phyloP scores from a whole-genome alignment of 768 basidiomycete species.

The Termitomyces bulborhizus region DNA sequence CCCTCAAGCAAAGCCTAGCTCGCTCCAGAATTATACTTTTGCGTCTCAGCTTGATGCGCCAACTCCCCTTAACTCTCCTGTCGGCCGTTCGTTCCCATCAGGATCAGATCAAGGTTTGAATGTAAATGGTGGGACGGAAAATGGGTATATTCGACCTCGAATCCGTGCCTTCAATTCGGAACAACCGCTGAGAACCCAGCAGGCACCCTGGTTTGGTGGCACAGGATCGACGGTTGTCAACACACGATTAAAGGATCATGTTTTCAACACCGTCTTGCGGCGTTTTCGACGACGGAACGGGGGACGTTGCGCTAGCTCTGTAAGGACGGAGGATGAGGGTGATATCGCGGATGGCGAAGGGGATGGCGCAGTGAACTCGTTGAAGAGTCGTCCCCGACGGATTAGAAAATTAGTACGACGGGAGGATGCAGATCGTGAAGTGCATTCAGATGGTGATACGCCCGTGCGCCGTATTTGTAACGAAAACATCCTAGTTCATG shows the following conservation, averaged over 20 bases:
- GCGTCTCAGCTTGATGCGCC: conserved; percentile 33
- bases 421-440: conserved; percentile 32
- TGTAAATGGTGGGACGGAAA: conserved; percentile 16
- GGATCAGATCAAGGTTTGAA: conserved; percentile 19
- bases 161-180: conserved; percentile 38
- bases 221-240: conserved; percentile 93
- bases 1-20: conserved; percentile 26
- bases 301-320: conserved; percentile 28
- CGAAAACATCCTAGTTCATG: conserved; percentile 38
- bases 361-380: conserved; percentile 13
- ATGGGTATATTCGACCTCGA: conserved; percentile 28
- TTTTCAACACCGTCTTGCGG: conserved; percentile 84
- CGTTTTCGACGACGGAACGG: conserved; percentile 55
- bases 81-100: conserved; percentile 23
- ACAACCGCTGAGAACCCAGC: conserved; percentile 23
- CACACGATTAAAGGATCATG: conserved; percentile 90
- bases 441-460: conserved; percentile 28
- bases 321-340: conserved; percentile 52
- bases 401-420: conserved; percentile 34
- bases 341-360: conserved; percentile 40
- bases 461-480: conserved; percentile 61
- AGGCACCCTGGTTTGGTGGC: conserved; percentile 70
- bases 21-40: conserved; percentile 33
- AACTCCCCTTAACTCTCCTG: conserved; percentile 45
- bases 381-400: conserved; percentile 24